Conservation (phyloP, 257 asterid genomes). For the Handroanthus guayacan region DNA sequence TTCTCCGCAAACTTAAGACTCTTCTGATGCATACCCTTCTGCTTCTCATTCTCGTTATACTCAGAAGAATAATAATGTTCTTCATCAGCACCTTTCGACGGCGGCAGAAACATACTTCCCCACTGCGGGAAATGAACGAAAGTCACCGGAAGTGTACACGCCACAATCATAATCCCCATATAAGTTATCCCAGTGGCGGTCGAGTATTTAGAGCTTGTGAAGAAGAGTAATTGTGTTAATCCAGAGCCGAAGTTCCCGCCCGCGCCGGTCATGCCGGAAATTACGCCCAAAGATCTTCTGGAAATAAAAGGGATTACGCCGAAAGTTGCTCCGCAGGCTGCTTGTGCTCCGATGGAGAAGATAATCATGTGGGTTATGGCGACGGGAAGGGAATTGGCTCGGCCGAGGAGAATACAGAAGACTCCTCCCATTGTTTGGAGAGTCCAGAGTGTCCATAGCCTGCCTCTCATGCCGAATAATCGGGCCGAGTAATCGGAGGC, state of each 20-base stretch:
- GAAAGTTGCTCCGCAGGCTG: slow-evolving; percentile 65
- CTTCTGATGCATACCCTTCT: slow-evolving; percentile 59
- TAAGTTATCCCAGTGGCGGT: slow-evolving; percentile 52
- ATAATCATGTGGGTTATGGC: slow-evolving; percentile 57
- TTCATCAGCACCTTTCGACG: slow-evolving; percentile 49
- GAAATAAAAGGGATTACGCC: slow-evolving; percentile 64
- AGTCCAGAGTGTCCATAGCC: slow-evolving; percentile 61
- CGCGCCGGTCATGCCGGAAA: slow-evolving; percentile 63
- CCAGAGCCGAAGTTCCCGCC: slow-evolving; percentile 75
- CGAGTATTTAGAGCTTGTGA: slow-evolving; percentile 31
- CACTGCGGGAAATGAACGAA: slow-evolving; percentile 72
- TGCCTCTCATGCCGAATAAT: slow-evolving; percentile 68
- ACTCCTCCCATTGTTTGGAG: slow-evolving; percentile 63
- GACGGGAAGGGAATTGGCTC: slow-evolving; percentile 46
- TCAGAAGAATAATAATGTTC: slow-evolving; percentile 63
- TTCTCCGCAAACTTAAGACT: slow-evolving; percentile 73
- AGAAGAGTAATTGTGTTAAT: slow-evolving; percentile 56
- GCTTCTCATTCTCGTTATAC: slow-evolving; percentile 55
- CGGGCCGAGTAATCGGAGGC: slow-evolving; percentile 50
- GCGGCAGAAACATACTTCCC: slow-evolving; percentile 68
- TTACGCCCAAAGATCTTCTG: slow-evolving; percentile 54
- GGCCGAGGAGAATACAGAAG: slow-evolving; percentile 55
- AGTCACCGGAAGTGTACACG: slow-evolving; percentile 54
- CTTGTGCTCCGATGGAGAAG: slow-evolving; percentile 64
- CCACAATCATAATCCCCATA: slow-evolving; percentile 65